These are phyloP conservation scores for Aspergillus bertholletiae DNA, from an alignment of 495 filamentous ascomycete genomes.

Conservation along the genomic window DNA sequence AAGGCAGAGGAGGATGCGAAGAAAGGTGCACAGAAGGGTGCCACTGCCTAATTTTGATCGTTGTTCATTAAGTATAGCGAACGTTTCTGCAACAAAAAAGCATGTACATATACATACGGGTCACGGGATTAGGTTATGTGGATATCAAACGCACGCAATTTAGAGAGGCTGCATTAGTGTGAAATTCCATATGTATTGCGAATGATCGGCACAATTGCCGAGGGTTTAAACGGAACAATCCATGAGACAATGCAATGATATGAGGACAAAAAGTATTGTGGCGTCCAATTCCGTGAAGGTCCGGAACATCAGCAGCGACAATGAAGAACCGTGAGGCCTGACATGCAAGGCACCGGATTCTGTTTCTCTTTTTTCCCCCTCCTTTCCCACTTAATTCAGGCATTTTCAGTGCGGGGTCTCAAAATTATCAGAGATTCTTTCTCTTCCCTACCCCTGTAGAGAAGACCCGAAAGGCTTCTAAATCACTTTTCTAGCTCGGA, in stretches of 20 bases:
- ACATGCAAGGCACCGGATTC: no score
- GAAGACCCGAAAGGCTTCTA: no score
- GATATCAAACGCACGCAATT: background rate
- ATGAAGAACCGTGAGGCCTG: no score
- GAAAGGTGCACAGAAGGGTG: conserved; percentile 2
- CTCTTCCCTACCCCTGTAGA: background rate
- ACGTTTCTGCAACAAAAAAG: background rate
- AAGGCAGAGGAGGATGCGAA: conserved; percentile 19
- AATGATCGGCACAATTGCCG: background rate
- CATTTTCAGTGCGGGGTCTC: no score
- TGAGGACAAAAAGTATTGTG: no score
- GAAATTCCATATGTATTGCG: background rate
- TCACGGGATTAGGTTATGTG: background rate
- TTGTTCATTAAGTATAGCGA: background rate
- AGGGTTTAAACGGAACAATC: no score
- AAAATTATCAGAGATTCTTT: background rate
- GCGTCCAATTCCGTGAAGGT: no score
- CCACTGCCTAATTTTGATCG: background rate
- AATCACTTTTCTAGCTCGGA: no score
- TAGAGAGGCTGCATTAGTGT: background rate
- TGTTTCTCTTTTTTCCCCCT: no score
- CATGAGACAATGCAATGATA: no score
- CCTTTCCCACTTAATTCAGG: no score
- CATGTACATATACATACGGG: background rate
- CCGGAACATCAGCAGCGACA: no score